These are phyloP conservation scores for Macrolepiota albuminosa DNA, from an alignment of 768 basidiomycete species.

Conservation along the genomic window DNA sequence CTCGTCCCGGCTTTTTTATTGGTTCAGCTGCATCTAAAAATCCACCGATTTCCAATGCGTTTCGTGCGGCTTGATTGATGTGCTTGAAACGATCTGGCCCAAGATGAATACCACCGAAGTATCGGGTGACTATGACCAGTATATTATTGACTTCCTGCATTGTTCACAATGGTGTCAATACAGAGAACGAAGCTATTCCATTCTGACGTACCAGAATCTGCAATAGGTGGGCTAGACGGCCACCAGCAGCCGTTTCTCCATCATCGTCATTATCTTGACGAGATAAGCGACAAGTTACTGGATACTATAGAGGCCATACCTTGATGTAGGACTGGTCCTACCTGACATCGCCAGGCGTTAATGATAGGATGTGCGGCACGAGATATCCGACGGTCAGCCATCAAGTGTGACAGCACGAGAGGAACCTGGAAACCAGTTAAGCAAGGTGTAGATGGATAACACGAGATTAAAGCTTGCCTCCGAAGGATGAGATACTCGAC, in stretches of 20 bases:
- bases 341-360: conserved; percentile 77
- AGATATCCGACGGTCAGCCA: conserved; percentile 68
- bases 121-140: conserved; percentile 88
- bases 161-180: neutral
- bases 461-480: conserved; percentile 42
- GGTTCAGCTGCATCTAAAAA: conserved; percentile 59
- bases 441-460: conserved; percentile 6
- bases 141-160: conserved; percentile 75
- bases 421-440: conserved; percentile 46
- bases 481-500: conserved; percentile 69
- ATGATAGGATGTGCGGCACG: conserved; percentile 78
- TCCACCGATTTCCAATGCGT: conserved; percentile 84
- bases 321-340: conserved; percentile 66
- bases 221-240: conserved; percentile 83
- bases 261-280: conserved; percentile 87
- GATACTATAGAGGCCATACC: conserved; percentile 34
- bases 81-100: conserved; percentile 89
- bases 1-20: conserved; percentile 25
- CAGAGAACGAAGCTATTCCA: neutral
- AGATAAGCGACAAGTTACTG: neutral
- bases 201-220: conserved; percentile 66
- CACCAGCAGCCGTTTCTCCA: conserved; percentile 90
- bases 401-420: conserved; percentile 57
- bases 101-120: conserved; percentile 89
- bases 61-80: conserved; percentile 93